These are phyloP conservation scores for Boletus pseudo-olivaceus DNA, from an alignment of 768 basidiomycete species.

Conservation along the genomic window DNA sequence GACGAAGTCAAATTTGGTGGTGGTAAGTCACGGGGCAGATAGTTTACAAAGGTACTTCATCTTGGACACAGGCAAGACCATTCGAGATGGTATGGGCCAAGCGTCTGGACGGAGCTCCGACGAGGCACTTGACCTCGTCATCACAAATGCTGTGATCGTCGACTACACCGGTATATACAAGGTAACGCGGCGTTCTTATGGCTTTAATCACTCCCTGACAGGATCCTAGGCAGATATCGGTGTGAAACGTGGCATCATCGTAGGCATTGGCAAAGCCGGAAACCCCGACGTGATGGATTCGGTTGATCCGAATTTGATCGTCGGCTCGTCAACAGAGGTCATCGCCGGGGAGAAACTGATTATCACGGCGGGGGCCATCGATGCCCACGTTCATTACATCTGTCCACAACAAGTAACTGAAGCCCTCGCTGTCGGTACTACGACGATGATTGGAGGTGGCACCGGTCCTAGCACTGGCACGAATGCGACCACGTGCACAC, in stretches of 20 bases:
- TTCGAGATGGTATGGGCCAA: slow-evolving; percentile 98
- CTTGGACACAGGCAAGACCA: slow-evolving; percentile 68
- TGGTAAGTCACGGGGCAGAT: slow-evolving; percentile 41
- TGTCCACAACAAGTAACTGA: slow-evolving; percentile 91
- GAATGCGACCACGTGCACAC: slow-evolving; percentile 89
- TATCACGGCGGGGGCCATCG: slow-evolving; percentile 89
- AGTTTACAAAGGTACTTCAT: not conserved
- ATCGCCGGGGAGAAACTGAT: slow-evolving; percentile 95
- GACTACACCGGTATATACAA: slow-evolving; percentile 97
- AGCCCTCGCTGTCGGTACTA: slow-evolving; percentile 78
- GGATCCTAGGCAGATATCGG: slow-evolving; percentile 84
- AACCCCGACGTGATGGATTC: slow-evolving; percentile 91
- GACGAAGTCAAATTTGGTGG: slow-evolving; percentile 99
- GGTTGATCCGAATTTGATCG: slow-evolving; percentile 66
- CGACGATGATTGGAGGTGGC: slow-evolving; percentile 94
- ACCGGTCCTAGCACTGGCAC: slow-evolving; percentile 91
- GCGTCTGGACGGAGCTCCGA: slow-evolving; percentile 63
- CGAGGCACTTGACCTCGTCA: slow-evolving; percentile 83
- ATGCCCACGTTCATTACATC: slow-evolving; percentile 92
- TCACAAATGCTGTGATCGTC: slow-evolving; percentile 91
- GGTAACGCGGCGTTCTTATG: slow-evolving; percentile 36
- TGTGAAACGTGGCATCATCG: slow-evolving; percentile 76
- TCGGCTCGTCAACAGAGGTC: slow-evolving; percentile 92
- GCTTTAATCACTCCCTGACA: not conserved
- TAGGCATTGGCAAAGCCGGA: slow-evolving; percentile 93